Evolutionary conservation across 2,329 filamentous ascomycete genomes (phyloP).

Genomic region (Neophaeococcomyces aloes): DNA sequence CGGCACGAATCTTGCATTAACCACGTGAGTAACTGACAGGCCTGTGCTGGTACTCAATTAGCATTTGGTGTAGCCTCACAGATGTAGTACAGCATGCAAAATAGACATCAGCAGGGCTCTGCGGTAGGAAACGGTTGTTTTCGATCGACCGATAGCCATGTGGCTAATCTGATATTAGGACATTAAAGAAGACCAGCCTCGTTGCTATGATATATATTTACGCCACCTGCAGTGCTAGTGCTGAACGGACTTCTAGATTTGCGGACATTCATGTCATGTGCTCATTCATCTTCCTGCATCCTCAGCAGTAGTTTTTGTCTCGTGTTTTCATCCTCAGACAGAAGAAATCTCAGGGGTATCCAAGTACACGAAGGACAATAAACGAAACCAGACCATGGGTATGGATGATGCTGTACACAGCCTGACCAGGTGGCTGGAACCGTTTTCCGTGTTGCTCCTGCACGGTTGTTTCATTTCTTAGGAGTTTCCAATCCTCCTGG

Average conservation of each 20-base stretch:
- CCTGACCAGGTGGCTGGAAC: background rate
- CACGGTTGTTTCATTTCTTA: constrained; percentile 2
- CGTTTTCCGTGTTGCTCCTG: background rate
- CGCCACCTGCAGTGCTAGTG: too few relatives aligned
- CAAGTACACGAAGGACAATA: constrained; percentile 2
- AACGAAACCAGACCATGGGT: background rate
- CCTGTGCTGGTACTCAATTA: background rate
- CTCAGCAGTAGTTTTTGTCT: background rate
- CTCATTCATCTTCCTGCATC: background rate
- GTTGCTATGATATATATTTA: too few relatives aligned
- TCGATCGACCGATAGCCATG: background rate
- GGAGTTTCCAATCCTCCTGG: background rate
- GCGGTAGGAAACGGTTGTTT: background rate
- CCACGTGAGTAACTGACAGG: background rate
- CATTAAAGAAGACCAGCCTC: constrained; percentile 3
- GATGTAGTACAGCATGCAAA: background rate
- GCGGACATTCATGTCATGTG: background rate
- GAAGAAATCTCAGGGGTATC: constrained; percentile 6
- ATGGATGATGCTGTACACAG: background rate
- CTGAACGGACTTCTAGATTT: background rate
- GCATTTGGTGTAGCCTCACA: background rate
- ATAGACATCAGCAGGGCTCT: background rate
- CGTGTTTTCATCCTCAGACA: background rate
- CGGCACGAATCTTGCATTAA: background rate
- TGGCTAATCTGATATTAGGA: constrained; percentile 1